Conservation (phyloP, 805 yeast species). For the Candida parachauliodes region DNA sequence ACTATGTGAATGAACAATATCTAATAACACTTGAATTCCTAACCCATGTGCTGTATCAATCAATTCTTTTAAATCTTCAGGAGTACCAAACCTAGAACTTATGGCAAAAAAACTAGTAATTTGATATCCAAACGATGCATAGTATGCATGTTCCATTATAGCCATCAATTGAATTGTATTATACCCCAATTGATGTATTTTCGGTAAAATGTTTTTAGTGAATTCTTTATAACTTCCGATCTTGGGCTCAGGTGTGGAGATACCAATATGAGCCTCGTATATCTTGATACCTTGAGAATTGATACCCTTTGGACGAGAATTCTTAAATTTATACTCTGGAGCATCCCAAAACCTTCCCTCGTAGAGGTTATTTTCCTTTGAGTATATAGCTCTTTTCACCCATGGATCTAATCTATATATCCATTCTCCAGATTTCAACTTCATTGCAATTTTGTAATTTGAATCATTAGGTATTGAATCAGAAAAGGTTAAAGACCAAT, state of each 20-base stretch:
- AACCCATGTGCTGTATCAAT: constrained; percentile 87
- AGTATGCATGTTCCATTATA: constrained; percentile 97
- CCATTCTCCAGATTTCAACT: constrained; percentile 55
- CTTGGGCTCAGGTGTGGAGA: constrained; percentile 84
- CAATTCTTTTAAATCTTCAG: constrained; percentile 88
- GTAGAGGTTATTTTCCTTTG: constrained; percentile 51
- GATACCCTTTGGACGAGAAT: constrained; percentile 56
- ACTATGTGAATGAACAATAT: constrained; percentile 94
- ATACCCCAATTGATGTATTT: constrained; percentile 80
- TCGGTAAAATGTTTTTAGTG: constrained; percentile 75
- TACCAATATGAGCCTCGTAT: constrained; percentile 95
- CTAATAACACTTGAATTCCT: constrained; percentile 83
- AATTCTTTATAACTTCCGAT: constrained; percentile 85
- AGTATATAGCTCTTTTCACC: constrained; percentile 77
- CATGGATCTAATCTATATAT: constrained; percentile 88
- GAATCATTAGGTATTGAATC: constrained; percentile 82
- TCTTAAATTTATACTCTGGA: constrained; percentile 52
- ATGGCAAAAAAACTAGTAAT: constrained; percentile 88
- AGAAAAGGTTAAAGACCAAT: constrained; percentile 61
- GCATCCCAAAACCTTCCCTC: constrained; percentile 97
- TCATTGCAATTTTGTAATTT: constrained; percentile 66
- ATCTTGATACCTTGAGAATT: constrained; percentile 57
- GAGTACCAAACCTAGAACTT: constrained; percentile 89
- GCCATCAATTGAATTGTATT: constrained; percentile 97
- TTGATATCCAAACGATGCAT: constrained; percentile 98